Evolutionary conservation across 2,329 filamentous ascomycete genomes (phyloP), one percentile per base, ranked within the genome.

Genomic region (Fusarium anthophilum): DNA sequence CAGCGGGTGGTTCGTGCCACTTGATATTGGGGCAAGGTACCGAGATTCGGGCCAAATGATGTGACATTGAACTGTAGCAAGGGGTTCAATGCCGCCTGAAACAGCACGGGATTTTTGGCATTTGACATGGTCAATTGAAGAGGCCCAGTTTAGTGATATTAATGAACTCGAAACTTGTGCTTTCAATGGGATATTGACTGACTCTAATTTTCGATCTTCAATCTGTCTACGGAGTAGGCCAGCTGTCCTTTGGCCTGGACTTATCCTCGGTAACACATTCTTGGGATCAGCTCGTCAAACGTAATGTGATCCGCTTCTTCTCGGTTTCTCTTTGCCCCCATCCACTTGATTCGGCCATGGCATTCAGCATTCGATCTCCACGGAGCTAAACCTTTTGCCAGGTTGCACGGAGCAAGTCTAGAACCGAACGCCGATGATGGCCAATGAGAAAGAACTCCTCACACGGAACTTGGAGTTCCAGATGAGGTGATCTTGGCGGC

Each of bases 241-340:
- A 20, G 45, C 39, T 8, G 22, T 35, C 41, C 30, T 32, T 39
- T 35, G 10, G 41, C 24, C 51, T 44, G 8, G 50, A 28, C 24
- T 30, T 56, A 59, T 59, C 56, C 63, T 78, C 47, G 63, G 63
- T n/a, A 69, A 63, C 37, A 26, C n/a, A n/a, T 41, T 8, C 17
- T 50, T 39, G 22, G 35, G 26, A 26, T 56, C 37, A 54, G 44
- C 32, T 44, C 37, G 44, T n/a, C 26, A 65, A 57, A 65, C 69
- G 69, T 75, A 75, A 75, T 63, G 37, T 17, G 26, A 66, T 66
- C 60, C 63, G 66, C 55, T 65, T 26, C 32, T 22, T 55, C 24
- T 41, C 45, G 20, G 24, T 65, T 43, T 57, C 32, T 47, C 47
- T 30, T 59, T 56, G 4, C 39, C 48, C 56, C 68, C 65, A 64